phyloP scores from a whole-genome alignment of 208 protist genomes.

The Strigomonas culicis region DNA sequence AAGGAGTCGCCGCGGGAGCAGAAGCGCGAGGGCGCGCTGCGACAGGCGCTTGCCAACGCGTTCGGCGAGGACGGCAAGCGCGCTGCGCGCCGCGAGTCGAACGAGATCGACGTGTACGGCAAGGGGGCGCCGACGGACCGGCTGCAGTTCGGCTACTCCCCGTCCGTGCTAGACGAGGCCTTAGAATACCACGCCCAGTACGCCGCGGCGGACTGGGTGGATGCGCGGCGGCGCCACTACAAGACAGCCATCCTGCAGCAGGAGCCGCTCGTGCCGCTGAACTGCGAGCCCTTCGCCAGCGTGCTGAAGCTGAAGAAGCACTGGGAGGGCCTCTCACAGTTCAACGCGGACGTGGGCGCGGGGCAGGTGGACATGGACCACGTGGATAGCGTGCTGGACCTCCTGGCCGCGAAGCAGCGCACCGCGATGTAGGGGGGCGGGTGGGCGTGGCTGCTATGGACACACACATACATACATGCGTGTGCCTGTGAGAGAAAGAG shows the following conservation, averaged over 20 bases:
- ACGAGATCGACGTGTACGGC: slow-evolving; percentile 59
- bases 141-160: slow-evolving; percentile 85
- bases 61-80: slow-evolving; percentile 12
- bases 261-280: slow-evolving; percentile 33
- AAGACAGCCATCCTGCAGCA: slow-evolving; percentile 42
- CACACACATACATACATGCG: no score
- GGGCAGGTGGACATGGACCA: slow-evolving; percentile 25
- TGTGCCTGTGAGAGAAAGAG: no score
- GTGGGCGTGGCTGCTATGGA: no score
- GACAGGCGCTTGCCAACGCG: slow-evolving; percentile 32
- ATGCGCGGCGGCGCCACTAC: slow-evolving; percentile 23
- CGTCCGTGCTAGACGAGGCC: slow-evolving; percentile 63
- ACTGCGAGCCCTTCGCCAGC: slow-evolving; percentile 73
- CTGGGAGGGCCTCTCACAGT: slow-evolving; percentile 56
- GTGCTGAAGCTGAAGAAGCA: slow-evolving; percentile 77
- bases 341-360: slow-evolving; percentile 39
- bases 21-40: slow-evolving; percentile 29
- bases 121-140: slow-evolving; percentile 74
- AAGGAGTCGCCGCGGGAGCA: neutral
- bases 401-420: slow-evolving; percentile 68
- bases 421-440: slow-evolving; percentile 3
- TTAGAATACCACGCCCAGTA: slow-evolving; percentile 66
- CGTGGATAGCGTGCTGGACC: slow-evolving; percentile 67
- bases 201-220: slow-evolving; percentile 41
- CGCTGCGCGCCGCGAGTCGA: neutral